Percentiles rank a stretch among this genome's conserved stretches.
These are phyloP conservation scores for Paramecium pentaurelia DNA, from an alignment of 73 alveolate species.

Conservation along the genomic window DNA sequence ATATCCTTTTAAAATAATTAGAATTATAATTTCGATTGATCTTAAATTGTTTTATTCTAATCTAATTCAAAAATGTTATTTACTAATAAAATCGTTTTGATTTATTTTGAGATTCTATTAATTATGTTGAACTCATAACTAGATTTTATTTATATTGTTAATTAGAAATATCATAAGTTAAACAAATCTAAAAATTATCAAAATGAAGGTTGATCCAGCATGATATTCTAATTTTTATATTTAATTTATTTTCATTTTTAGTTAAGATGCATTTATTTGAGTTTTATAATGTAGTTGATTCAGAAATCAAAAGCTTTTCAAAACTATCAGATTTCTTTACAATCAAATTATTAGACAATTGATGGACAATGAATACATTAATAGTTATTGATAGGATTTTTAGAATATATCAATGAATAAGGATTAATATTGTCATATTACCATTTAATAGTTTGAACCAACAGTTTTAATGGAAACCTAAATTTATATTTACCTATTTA, in stretches of 20 bases:
- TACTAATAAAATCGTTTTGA: background rate
- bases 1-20: background rate
- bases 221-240: background rate
- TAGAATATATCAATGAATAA: background rate
- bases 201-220: background rate
- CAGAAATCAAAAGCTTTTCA: background rate
- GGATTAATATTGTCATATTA: background rate
- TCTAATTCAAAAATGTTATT: background rate
- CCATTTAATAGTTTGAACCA: background rate
- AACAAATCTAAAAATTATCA: background rate
- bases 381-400: background rate
- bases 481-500: background rate
- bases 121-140: background rate
- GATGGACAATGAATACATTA: background rate
- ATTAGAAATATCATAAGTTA: background rate
- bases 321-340: background rate
- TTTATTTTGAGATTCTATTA: background rate
- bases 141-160: background rate
- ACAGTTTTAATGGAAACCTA: background rate
- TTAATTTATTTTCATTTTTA: background rate
- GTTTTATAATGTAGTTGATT: background rate
- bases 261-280: background rate
- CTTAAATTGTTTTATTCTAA: background rate
- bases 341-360: background rate
- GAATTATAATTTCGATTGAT: background rate